Evolutionary conservation across 768 basidiomycete species (phyloP).

Genomic region (Lentinula sp.): DNA sequence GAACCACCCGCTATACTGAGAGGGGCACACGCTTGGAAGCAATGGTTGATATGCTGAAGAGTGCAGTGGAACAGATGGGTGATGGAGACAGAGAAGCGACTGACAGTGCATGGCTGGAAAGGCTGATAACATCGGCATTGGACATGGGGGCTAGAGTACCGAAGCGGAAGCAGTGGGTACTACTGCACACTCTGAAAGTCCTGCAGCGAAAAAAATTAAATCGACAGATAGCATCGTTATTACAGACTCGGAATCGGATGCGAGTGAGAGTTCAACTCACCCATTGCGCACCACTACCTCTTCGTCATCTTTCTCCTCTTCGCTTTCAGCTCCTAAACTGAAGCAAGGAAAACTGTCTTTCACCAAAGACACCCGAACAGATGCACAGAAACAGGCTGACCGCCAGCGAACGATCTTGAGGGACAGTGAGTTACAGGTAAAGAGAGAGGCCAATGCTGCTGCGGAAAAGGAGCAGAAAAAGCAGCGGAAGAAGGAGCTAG

Average conservation of each 20-base stretch:
- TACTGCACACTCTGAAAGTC: not conserved
- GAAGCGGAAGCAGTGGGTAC: not conserved
- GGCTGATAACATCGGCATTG: not conserved
- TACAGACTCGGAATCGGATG: not conserved
- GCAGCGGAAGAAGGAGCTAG: not conserved
- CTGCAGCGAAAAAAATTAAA: not conserved
- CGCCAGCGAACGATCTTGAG: not conserved
- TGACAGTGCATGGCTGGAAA: slow-evolving; percentile 5
- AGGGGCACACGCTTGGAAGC: not conserved
- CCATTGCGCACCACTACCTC: not conserved
- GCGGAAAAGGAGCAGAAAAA: not conserved
- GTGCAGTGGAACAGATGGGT: slow-evolving; percentile 6
- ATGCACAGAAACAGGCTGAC: not conserved
- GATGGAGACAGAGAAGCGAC: not conserved
- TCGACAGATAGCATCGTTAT: not conserved
- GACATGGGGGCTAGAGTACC: not conserved
- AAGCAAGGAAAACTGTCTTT: not conserved
- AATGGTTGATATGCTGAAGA: slow-evolving; percentile 1
- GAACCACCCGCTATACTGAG: not conserved
- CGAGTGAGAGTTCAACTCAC: not conserved
- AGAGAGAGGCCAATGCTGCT: not conserved
- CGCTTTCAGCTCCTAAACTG: not conserved
- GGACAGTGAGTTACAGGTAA: not conserved
- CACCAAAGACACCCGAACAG: not conserved
- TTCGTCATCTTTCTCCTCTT: not conserved